Base-by-base conservation (phyloP, 345 rosid genomes). In the Xanthoceras sorbifolium region DNA sequence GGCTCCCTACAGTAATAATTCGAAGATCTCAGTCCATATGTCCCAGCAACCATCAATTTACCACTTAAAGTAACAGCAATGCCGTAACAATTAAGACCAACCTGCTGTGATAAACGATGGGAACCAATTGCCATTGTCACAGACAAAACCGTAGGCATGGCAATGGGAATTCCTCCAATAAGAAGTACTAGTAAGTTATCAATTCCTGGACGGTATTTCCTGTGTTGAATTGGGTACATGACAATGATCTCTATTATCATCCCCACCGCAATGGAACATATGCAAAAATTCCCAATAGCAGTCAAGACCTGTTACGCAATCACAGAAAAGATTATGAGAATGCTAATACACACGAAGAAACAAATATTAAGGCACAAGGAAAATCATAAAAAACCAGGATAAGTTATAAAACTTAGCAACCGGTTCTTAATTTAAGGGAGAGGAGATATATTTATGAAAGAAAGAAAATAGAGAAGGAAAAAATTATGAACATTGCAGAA, bases 211-310 rank as follows among this genome's bases (percentile, higher is more conserved):
- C 98, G 90, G 73, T 93, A 93, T 76, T 77, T 4, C 55, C 98
- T 85, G 85, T 85, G 86, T 73, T 93, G 98, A 76, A 93, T 93
- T 0, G 97, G 98, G 72, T 84, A 93, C 98, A 93, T 93, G 79
- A 93, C 97, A 7, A 91, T 83, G 48, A 93, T 88, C 89, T 91
- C 98, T 40, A 87, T 80, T 50, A 84, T 79, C 94, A 93, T 93
- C 67, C 98, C 98, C 32, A 86, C 76, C 32, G 94, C 94, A 62
- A 93, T 93, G 78, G 98, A 91, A 79, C 96, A 91, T 82, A 93
- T 93, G 81, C 95, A 92, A 85, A 93, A 92, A 81, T 93, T 93
- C 28, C 97, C 98, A 74, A 92, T 90, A n/a, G 97, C 88, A 7
- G 95, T 93, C 85, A 93, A 82, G 10, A 93, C 98, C 92, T 89